Evolutionary conservation across 495 filamentous ascomycete genomes (phyloP).

Genomic region (Halenospora varia): DNA sequence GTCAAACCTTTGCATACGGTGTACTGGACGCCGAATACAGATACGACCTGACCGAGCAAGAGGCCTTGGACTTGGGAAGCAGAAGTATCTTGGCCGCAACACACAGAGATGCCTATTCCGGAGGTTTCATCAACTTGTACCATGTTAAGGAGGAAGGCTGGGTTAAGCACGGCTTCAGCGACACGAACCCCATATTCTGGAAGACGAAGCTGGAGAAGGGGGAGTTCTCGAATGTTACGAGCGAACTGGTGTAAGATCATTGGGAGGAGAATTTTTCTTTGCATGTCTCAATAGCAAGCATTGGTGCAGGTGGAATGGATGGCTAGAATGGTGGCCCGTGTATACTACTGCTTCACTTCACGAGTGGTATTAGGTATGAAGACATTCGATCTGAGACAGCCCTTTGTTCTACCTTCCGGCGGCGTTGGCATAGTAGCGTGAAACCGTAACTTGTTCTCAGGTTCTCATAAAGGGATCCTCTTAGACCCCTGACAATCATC

Average conservation of each 20-base stretch:
- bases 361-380: constrained; percentile 27
- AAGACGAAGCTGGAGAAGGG: constrained; percentile 97
- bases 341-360: constrained; percentile 28
- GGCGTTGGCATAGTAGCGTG: no score
- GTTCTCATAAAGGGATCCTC: no score
- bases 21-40: constrained; percentile 93
- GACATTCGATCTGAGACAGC: no score
- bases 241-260: constrained; percentile 48
- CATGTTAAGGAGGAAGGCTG: constrained; percentile 98
- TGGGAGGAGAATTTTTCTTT: constrained; percentile 16
- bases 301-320: constrained; percentile 1
- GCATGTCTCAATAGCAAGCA: constrained; percentile 24
- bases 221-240: constrained; percentile 96
- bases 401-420: no score
- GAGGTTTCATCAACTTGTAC: constrained; percentile 97
- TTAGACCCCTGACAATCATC: no score
- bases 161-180: constrained; percentile 96
- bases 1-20: constrained; percentile 98
- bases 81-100: constrained; percentile 95
- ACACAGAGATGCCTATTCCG: constrained; percentile 95
- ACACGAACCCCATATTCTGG: constrained; percentile 98
- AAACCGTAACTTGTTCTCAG: no score
- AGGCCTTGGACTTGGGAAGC: constrained; percentile 85
- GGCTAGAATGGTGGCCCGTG: constrained; percentile 14
- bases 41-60: constrained; percentile 80